These are phyloP conservation scores for Gynochthodes officinalis DNA, from an alignment of 257 asterid genomes.

Conservation along the genomic window DNA sequence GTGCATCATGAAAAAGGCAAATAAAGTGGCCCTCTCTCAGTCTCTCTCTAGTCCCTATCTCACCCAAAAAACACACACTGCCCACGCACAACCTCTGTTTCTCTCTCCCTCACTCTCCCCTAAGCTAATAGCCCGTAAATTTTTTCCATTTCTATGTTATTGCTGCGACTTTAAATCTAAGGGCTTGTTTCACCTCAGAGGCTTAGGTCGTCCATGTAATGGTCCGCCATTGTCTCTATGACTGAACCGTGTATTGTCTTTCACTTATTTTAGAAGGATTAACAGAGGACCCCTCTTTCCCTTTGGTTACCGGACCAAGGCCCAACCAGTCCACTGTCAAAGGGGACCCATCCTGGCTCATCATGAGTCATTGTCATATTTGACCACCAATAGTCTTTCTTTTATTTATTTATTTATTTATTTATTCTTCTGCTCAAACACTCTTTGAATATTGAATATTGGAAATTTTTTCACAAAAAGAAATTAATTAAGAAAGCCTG, in stretches of 20 bases:
- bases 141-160: too few relatives aligned
- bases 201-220: too few relatives aligned
- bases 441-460: not conserved
- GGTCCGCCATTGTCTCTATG: slow-evolving; percentile 14
- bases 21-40: slow-evolving; percentile 33
- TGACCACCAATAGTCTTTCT: slow-evolving; percentile 7
- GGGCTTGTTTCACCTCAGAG: too few relatives aligned
- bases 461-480: too few relatives aligned
- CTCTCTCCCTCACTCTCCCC: not conserved
- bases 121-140: too few relatives aligned
- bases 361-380: slow-evolving; percentile 20
- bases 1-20: slow-evolving; percentile 40
- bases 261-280: slow-evolving; percentile 9
- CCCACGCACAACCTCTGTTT: too few relatives aligned
- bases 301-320: not conserved
- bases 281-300: not conserved
- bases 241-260: slow-evolving; percentile 21
- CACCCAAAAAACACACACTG: too few relatives aligned
- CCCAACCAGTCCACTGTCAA: slow-evolving; percentile 9
- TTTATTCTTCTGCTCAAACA: not conserved
- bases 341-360: not conserved
- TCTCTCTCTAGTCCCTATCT: slow-evolving; percentile 14
- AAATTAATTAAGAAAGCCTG: too few relatives aligned
- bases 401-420: not conserved
- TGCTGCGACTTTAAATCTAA: too few relatives aligned